phyloP scores from a whole-genome alignment of 1,139 yeast genomes.

The Yamadazyma triangularis region DNA sequence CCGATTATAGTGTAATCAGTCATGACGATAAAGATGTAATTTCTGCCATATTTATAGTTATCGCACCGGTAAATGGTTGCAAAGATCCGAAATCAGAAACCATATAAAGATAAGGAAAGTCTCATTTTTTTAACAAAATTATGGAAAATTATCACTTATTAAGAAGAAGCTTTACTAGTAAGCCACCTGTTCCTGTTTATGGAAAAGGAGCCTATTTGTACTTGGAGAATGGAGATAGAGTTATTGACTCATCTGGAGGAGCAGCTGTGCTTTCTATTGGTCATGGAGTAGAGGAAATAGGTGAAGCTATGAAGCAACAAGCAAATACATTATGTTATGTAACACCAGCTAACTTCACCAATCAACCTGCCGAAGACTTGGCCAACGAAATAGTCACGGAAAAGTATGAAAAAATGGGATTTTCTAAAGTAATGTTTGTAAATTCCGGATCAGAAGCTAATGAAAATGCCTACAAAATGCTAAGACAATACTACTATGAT shows the following conservation, averaged over 20 bases:
- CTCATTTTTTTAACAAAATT: too few species aligned
- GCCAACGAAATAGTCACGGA: conserved; percentile 45
- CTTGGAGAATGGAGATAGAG: conserved; percentile 1
- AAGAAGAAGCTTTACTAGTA: conserved; percentile 1
- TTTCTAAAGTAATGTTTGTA: conserved; percentile 47
- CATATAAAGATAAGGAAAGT: too few species aligned
- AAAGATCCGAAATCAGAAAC: too few species aligned
- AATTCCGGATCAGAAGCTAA: conserved; percentile 59
- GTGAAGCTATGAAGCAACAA: conserved; percentile 40
- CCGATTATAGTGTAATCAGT: too few species aligned
- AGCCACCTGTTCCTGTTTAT: conserved; percentile 1
- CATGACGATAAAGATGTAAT: too few species aligned
- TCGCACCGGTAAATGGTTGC: too few species aligned
- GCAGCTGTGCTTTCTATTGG: conserved; percentile 61
- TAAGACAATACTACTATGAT: conserved; percentile 49
- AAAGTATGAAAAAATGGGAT: too few species aligned
- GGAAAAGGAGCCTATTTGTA: conserved; percentile 2
- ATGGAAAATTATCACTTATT: conserved; percentile 2
- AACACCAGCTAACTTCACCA: conserved; percentile 36
- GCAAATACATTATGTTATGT: conserved; percentile 39
- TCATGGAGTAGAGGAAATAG: conserved; percentile 48
- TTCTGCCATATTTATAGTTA: too few species aligned
- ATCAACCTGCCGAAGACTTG: conserved; percentile 42
- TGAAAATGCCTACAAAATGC: conserved; percentile 52
- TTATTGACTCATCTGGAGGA: conserved; percentile 58